phyloP scores from a whole-genome alignment of 2,329 filamentous ascomycete genomes.

The Diaporthe sp. region DNA sequence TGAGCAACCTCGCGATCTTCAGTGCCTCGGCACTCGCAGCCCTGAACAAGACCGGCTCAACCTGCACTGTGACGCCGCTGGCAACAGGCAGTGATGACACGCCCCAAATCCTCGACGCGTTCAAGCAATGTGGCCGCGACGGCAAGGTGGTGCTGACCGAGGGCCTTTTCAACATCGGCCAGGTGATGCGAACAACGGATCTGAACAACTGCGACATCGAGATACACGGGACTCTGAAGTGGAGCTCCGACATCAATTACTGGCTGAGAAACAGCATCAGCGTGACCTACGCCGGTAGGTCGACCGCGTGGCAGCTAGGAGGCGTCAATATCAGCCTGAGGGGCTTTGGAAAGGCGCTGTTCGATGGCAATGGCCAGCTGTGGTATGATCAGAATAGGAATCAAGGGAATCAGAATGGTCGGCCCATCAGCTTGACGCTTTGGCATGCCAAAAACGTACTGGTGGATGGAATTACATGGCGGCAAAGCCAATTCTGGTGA shows the following conservation, averaged over 20 bases:
- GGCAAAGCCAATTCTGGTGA: constrained; percentile 63
- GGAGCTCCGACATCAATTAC: constrained; percentile 58
- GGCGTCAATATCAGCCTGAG: constrained; percentile 62
- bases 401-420: constrained; percentile 57
- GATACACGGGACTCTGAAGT: constrained; percentile 60
- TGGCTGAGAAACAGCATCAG: constrained; percentile 61
- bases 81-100: constrained; percentile 57
- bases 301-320: constrained; percentile 63
- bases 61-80: constrained; percentile 45
- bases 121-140: constrained; percentile 61
- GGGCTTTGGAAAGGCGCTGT: constrained; percentile 62
- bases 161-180: constrained; percentile 61
- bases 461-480: constrained; percentile 59
- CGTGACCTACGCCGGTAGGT: constrained; percentile 64
- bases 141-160: constrained; percentile 65
- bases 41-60: constrained; percentile 46
- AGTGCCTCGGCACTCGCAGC: constrained; percentile 39
- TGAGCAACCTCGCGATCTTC: constrained; percentile 32
- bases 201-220: constrained; percentile 62
- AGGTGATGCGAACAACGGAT: constrained; percentile 62
- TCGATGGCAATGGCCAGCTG: constrained; percentile 59
- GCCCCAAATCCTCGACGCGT: constrained; percentile 64
- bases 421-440: constrained; percentile 60
- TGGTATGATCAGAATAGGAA: constrained; percentile 61
- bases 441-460: constrained; percentile 61